Base-by-base conservation (phyloP, 1,284 basidiomycete species). In the Ustilago lituana region DNA sequence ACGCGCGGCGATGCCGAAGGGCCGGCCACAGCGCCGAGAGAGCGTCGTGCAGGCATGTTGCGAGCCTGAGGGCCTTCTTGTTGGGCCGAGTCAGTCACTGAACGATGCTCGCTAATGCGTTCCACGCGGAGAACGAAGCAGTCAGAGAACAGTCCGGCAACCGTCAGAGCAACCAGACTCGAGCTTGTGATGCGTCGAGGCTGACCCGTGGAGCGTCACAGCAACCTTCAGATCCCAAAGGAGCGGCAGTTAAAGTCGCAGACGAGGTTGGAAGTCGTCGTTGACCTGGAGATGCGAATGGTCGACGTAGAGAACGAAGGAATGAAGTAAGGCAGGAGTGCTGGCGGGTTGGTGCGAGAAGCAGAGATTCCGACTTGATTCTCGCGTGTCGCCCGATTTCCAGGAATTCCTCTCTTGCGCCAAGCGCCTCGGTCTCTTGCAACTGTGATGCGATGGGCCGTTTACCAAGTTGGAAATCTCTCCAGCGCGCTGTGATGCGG, bases 41-140 rank as follows among this genome's bases (percentile, higher is more conserved):
- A 65, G 22, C 67, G 49, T 31, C 67, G 49, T 10, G 66, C 51
- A 14, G 62, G 67, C 67, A 70, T 64, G 10, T 17, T 38, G 38
- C 5, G 20, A 14, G 26, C 9, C 22, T 20, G 23, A n/a, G n/a
- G n/a, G n/a, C n/a, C n/a, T n/a, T n/a, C n/a, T n/a, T n/a, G n/a
- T n/a, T n/a, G n/a, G n/a, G n/a, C n/a, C n/a, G n/a, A n/a, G n/a
- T n/a, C n/a, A n/a, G n/a, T n/a, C n/a, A n/a, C n/a, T n/a, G n/a
- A n/a, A n/a, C n/a, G n/a, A n/a, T n/a, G n/a, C n/a, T n/a, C n/a
- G n/a, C n/a, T n/a, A n/a, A n/a, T n/a, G n/a, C n/a, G n/a, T n/a
- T n/a, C n/a, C n/a, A n/a, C n/a, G n/a, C n/a, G n/a, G n/a, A n/a
- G n/a, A n/a, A n/a, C n/a, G n/a, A n/a, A n/a, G n/a, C n/a, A n/a